phyloP scores from a whole-genome alignment of 1,284 basidiomycete genomes.

The Leccinum subrobustum region DNA sequence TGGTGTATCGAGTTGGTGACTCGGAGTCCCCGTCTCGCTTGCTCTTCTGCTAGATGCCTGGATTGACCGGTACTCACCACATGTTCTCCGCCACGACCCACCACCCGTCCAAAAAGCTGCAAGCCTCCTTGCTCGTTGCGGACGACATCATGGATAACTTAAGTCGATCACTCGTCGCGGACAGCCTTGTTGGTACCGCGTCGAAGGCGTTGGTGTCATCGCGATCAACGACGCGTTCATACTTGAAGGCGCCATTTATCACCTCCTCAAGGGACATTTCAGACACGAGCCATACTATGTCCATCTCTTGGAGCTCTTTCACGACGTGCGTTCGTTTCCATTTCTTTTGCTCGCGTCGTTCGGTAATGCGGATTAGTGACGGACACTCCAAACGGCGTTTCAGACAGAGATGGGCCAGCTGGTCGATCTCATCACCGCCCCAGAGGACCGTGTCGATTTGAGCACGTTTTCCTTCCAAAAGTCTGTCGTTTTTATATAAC shows the following conservation, averaged over 20 bases:
- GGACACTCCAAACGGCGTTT: constrained; percentile 62
- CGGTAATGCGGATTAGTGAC: no score
- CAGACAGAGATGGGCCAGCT: constrained; percentile 97
- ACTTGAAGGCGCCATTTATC: constrained; percentile 94
- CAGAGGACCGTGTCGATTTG: constrained; percentile 87
- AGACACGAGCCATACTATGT: constrained; percentile 83
- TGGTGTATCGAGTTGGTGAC: constrained; percentile 91
- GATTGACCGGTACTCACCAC: background rate
- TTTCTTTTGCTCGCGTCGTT: background rate
- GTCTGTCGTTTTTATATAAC: constrained; percentile 41
- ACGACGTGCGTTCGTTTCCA: constrained; percentile 43
- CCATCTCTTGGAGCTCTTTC: constrained; percentile 90
- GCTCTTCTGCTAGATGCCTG: no score
- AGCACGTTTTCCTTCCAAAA: constrained; percentile 84
- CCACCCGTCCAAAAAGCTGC: constrained; percentile 31
- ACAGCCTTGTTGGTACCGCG: constrained; percentile 96
- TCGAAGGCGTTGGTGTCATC: constrained; percentile 78
- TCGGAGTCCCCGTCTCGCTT: background rate
- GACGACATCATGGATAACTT: constrained; percentile 97
- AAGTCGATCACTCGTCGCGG: constrained; percentile 87
- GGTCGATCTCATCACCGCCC: constrained; percentile 93
- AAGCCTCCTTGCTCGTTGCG: constrained; percentile 97
- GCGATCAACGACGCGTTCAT: constrained; percentile 99
- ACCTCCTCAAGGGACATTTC: constrained; percentile 88
- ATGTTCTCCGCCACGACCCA: background rate